Percentiles rank a stretch among this genome's conserved stretches.
Conservation (phyloP, 2,329 filamentous ascomycete genomes). For the Pleomassaria siparia region DNA sequence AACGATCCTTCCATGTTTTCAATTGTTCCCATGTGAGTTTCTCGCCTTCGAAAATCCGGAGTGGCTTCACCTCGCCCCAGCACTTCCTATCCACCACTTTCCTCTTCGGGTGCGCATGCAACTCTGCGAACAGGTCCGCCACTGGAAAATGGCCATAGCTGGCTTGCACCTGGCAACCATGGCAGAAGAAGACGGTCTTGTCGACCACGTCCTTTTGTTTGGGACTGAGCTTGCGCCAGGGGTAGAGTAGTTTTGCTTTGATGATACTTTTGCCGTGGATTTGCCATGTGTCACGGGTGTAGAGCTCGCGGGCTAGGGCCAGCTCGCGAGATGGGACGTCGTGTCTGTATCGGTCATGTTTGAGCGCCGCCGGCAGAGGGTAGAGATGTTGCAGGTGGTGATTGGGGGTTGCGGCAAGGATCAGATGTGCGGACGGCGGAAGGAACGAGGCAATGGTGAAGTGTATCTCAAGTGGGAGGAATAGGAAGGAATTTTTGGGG, state of each 20-base stretch:
- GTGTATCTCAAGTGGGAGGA: slow-evolving; percentile 1
- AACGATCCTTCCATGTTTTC: neutral
- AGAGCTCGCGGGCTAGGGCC: neutral
- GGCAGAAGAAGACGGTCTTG: neutral
- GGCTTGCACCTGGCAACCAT: neutral
- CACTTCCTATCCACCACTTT: neutral
- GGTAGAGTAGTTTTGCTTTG: neutral
- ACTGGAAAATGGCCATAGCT: neutral
- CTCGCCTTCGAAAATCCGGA: neutral
- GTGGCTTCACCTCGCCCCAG: neutral
- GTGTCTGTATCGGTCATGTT: neutral
- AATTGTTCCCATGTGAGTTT: neutral
- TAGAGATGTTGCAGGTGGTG: neutral
- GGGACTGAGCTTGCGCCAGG: neutral
- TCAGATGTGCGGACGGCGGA: neutral
- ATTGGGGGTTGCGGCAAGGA: neutral
- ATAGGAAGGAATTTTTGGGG: neutral
- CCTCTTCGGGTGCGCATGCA: neutral
- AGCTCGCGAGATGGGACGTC: neutral
- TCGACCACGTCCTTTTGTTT: neutral
- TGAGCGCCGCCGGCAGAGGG: neutral
- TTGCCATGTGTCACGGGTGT: neutral
- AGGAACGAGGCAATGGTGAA: neutral
- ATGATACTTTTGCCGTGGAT: neutral
- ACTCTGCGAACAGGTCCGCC: neutral